These are phyloP conservation scores for Blastocystis hominis DNA, from an alignment of 352 stramenopile genomes.

Conservation along the genomic window DNA sequence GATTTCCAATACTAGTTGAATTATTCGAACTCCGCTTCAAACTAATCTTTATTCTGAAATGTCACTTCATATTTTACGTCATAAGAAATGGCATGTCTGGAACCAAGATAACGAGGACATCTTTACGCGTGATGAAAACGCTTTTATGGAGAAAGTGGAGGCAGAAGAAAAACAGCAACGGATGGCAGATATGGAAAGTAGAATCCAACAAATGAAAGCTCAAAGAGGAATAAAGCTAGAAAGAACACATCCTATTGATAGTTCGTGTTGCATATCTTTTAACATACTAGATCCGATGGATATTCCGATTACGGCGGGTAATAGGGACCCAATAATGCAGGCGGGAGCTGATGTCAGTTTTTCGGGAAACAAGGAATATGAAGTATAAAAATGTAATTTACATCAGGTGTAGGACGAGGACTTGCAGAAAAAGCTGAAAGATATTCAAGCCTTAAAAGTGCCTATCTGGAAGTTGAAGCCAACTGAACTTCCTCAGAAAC, in stretches of 20 bases:
- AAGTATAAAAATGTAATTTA: neutral
- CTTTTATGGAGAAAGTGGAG: conserved; percentile 45
- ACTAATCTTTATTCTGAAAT: neutral
- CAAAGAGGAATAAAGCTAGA: neutral
- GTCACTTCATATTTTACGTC: conserved; percentile 47
- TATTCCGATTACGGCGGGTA: neutral
- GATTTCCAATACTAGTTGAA: neutral
- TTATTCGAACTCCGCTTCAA: neutral
- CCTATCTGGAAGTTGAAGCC: conserved; percentile 50
- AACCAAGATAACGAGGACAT: conserved; percentile 55
- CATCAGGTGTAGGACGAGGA: neutral
- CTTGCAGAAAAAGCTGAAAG: conserved; percentile 24
- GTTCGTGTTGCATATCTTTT: neutral
- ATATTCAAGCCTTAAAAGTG: conserved; percentile 29
- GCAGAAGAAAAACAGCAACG: conserved; percentile 23
- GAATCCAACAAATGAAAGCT: conserved; percentile 51
- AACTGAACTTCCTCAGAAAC: neutral
- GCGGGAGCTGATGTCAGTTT: neutral
- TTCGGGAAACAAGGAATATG: neutral
- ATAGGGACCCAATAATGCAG: neutral
- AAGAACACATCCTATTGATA: neutral
- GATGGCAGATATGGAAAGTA: conserved; percentile 37
- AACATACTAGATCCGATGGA: neutral
- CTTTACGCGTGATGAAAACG: conserved; percentile 37
- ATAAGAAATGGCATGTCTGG: conserved; percentile 57